Conservation (phyloP, 768 basidiomycete species). For the Lenzites betulinus region DNA sequence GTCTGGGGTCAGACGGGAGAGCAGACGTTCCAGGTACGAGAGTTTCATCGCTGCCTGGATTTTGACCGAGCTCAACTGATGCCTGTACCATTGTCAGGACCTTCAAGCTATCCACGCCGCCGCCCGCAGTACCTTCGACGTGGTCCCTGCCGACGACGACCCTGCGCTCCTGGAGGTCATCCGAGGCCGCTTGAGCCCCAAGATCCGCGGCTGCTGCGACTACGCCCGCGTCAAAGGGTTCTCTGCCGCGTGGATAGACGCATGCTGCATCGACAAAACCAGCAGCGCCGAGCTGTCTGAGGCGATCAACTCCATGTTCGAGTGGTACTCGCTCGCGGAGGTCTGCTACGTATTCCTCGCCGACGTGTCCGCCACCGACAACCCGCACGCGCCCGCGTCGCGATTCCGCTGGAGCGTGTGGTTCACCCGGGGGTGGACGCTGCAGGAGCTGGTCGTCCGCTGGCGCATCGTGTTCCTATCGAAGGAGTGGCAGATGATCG, state of each 20-base stretch:
- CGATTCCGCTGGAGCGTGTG: not conserved
- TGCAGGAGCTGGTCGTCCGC: not conserved
- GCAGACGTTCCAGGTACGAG: not conserved
- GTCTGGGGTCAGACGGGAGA: not conserved
- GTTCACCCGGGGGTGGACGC: not conserved
- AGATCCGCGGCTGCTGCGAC: not conserved
- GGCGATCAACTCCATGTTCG: constrained; percentile 2
- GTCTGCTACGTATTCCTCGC: not conserved
- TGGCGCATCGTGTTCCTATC: not conserved
- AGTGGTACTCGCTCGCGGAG: not conserved
- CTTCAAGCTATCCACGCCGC: not conserved
- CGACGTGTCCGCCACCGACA: not conserved
- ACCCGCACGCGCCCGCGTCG: not conserved
- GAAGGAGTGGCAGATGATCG: not conserved
- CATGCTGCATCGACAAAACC: not conserved
- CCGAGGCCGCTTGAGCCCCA: not conserved
- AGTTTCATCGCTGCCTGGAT: not conserved
- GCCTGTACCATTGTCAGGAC: not conserved
- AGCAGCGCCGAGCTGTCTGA: not conserved
- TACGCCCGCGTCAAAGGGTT: not conserved
- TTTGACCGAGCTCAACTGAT: no score
- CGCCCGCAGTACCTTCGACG: not conserved
- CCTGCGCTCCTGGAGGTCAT: not conserved
- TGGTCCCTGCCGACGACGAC: not conserved
- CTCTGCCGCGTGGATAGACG: not conserved